Conservation (phyloP, 2,329 filamentous ascomycete species). For the Aspergillus pseudoviridinutans region DNA sequence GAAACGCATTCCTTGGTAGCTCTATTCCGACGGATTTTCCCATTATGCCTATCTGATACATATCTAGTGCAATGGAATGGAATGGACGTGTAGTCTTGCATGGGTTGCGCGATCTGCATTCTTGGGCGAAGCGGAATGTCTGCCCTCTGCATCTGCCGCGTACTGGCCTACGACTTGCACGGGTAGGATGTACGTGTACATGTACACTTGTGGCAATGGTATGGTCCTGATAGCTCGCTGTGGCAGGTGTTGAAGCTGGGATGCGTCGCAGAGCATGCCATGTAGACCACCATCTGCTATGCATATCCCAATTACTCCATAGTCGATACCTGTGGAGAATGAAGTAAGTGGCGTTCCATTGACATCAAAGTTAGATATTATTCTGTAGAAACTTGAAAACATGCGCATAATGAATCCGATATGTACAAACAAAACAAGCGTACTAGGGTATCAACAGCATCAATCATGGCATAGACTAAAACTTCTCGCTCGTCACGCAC, state of each 20-base stretch:
- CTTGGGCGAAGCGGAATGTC: background rate
- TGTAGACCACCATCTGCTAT: background rate
- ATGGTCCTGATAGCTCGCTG: background rate
- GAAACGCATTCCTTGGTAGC: background rate
- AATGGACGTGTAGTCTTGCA: background rate
- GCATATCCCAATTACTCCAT: background rate
- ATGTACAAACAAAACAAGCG: background rate
- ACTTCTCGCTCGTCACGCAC: constrained; percentile 41
- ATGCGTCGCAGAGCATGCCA: background rate
- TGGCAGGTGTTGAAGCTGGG: background rate
- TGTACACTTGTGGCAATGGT: background rate
- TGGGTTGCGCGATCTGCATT: background rate
- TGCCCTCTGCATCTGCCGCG: background rate
- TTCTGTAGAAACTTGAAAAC: background rate
- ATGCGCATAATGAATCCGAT: background rate
- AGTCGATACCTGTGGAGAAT: background rate
- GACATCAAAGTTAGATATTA: no score
- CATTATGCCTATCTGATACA: background rate
- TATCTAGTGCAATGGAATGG: background rate
- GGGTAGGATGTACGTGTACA: background rate
- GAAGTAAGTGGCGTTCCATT: background rate
- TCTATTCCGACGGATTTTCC: background rate
- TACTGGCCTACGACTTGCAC: background rate
- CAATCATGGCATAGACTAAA: constrained; percentile 19
- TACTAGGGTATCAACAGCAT: background rate